Percentiles rank a stretch among this genome's conserved stretches.
Evolutionary conservation across 768 basidiomycete genomes (phyloP).

Genomic region (Cubamyces lactineus): DNA sequence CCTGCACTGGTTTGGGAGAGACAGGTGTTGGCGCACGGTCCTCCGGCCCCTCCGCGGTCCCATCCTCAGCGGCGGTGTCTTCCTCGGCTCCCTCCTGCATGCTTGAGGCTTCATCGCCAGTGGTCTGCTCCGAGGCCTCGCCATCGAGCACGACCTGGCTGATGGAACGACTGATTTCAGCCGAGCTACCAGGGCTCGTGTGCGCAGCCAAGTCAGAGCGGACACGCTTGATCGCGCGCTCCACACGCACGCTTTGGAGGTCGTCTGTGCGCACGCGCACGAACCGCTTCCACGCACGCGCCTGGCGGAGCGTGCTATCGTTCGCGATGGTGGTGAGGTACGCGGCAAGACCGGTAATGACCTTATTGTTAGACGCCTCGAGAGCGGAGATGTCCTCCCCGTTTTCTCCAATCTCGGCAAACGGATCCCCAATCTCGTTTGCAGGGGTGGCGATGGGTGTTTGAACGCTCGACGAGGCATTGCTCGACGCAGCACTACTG

Average conservation of each 20-base stretch:
- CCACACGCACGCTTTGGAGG: slow-evolving; percentile 82
- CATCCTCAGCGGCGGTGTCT: slow-evolving; percentile 20
- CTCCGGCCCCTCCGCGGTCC: slow-evolving; percentile 20
- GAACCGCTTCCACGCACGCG: slow-evolving; percentile 82
- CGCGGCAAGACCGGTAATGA: slow-evolving; percentile 69
- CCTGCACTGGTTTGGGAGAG: slow-evolving; percentile 21
- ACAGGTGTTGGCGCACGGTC: slow-evolving; percentile 29
- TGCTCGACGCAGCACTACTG: slow-evolving; percentile 37
- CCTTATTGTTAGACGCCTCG: slow-evolving; percentile 46
- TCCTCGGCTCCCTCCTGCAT: slow-evolving; percentile 15
- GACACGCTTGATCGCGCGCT: slow-evolving; percentile 86
- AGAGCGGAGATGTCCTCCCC: slow-evolving; percentile 32
- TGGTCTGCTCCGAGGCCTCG: slow-evolving; percentile 27
- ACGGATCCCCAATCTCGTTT: slow-evolving; percentile 65
- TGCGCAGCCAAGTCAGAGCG: slow-evolving; percentile 84
- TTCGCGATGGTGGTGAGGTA: slow-evolving; percentile 83
- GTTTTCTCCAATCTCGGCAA: slow-evolving; percentile 40
- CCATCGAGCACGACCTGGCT: slow-evolving; percentile 36
- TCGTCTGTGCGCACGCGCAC: slow-evolving; percentile 87
- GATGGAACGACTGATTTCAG: slow-evolving; percentile 35
- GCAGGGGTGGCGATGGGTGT: slow-evolving; percentile 56
- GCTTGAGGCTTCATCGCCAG: slow-evolving; percentile 17
- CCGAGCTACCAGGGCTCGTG: slow-evolving; percentile 39
- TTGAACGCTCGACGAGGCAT: slow-evolving; percentile 40
- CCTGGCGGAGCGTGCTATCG: slow-evolving; percentile 59